Base-by-base conservation (phyloP, 1,139 yeast species). In the Kodamaea arcana region DNA sequence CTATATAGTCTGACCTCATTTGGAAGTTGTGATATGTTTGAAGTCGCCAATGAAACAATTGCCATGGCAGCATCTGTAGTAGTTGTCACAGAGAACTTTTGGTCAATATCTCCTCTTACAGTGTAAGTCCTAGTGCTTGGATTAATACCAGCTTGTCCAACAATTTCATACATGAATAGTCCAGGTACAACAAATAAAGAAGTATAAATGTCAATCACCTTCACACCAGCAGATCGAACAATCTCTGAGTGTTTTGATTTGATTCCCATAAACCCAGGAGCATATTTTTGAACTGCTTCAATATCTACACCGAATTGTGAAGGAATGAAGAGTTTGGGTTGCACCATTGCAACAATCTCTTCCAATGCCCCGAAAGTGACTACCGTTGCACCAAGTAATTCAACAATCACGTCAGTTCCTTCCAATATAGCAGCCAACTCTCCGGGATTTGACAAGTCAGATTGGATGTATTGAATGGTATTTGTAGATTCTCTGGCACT, bases 281-380 rank as follows among this genome's bases (percentile, higher is more conserved):
- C 52, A 35, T 45, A 39, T 21, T 43, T 44, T 9, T 44, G 41
- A 13, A 50, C 52, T 12, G 51, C 46, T 6, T 43, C 49, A 24
- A 65, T 41, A 33, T 75, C 76, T 27, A 61, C 49, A 31, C 86
- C 86, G 46, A 74, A 80, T 48, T 79, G 84, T 3, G 84, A 73
- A 25, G 85, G 83, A 38, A 80, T 67, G 54, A 69, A 78, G 24
- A 78, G 47, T 50, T 74, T 71, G 30, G 79, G 78, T 46, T 63
- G 68, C 26, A 69, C 67, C 12, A 50, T 50, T 6, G 51, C 48
- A 3, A 71, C 65, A 4, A 77, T 46, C 34, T 54, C 47, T 42
- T 62, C 69, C 25, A 62, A 35, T 4, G 42, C 42, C 3, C 54
- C 45, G 18, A 55, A 33, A 15, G 52, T 32, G 2, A 37, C 51